phyloP scores from a whole-genome alignment of 2,329 filamentous ascomycete genomes.

The Venturia effusa region DNA sequence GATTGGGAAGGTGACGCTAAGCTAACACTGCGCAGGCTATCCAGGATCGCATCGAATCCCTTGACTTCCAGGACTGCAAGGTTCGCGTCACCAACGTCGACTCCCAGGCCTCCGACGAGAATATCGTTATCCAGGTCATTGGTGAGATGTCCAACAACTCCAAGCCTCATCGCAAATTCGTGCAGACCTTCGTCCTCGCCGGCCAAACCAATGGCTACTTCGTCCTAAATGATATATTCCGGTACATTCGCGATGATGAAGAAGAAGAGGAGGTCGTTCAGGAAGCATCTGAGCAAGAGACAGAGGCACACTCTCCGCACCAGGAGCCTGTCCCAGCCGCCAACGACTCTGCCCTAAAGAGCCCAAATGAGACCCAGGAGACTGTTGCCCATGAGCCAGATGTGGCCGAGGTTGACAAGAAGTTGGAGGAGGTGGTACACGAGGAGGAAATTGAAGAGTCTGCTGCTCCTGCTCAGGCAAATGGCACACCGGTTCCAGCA shows the following conservation, averaged over 20 bases:
- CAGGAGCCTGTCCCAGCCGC: slow-evolving; percentile 27
- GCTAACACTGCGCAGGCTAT: slow-evolving; percentile 52
- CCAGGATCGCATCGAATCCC: slow-evolving; percentile 83
- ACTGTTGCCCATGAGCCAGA: slow-evolving; percentile 31
- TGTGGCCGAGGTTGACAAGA: slow-evolving; percentile 52
- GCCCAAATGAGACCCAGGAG: slow-evolving; percentile 17
- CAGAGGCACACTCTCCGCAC: slow-evolving; percentile 26
- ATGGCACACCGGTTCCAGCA: slow-evolving; percentile 27
- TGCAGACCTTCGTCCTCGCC: slow-evolving; percentile 94
- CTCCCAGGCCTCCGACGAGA: slow-evolving; percentile 81
- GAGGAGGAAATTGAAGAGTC: slow-evolving; percentile 21
- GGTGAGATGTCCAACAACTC: slow-evolving; percentile 95
- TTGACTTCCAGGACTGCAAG: slow-evolving; percentile 96
- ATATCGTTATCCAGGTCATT: slow-evolving; percentile 96
- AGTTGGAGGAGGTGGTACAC: slow-evolving; percentile 53
- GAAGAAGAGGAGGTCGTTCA: slow-evolving; percentile 42
- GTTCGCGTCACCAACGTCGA: slow-evolving; percentile 97
- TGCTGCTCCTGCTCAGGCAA: slow-evolving; percentile 22
- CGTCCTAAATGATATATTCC: slow-evolving; percentile 95
- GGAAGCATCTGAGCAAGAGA: slow-evolving; percentile 22
- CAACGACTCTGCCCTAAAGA: slow-evolving; percentile 10
- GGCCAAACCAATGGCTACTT: slow-evolving; percentile 96
- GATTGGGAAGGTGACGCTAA: background rate
- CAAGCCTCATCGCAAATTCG: slow-evolving; percentile 86
- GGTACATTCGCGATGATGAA: slow-evolving; percentile 76